These are phyloP conservation scores for Xylaria sp. DNA, from an alignment of 2,329 filamentous ascomycete genomes.

Conservation along the genomic window DNA sequence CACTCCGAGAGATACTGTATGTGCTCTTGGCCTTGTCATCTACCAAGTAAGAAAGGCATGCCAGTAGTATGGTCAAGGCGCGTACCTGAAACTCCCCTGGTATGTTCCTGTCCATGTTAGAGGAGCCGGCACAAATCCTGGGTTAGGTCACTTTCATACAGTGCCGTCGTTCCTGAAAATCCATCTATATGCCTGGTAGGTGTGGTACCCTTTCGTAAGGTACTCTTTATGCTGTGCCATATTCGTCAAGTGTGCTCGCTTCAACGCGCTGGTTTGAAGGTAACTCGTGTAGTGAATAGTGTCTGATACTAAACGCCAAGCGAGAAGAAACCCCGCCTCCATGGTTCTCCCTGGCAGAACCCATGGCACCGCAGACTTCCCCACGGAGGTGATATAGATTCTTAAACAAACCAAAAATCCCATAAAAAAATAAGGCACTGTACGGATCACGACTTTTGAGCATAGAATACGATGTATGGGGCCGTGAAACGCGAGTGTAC, in stretches of 20 bases:
- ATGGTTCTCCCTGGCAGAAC: not conserved
- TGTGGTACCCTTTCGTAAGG: constrained; percentile 1
- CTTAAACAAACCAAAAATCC: no score
- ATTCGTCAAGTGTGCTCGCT: constrained; percentile 5
- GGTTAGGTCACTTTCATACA: not conserved
- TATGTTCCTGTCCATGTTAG: constrained; percentile 14
- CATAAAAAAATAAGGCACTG: not conserved
- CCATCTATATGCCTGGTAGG: not conserved
- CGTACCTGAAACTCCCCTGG: constrained; percentile 31
- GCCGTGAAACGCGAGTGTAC: not conserved
- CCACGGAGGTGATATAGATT: not conserved
- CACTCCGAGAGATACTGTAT: not conserved
- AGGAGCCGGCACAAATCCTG: not conserved
- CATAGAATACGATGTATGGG: not conserved
- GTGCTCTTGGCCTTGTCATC: not conserved
- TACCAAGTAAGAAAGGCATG: not conserved
- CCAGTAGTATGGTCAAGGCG: constrained; percentile 2
- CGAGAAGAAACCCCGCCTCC: not conserved
- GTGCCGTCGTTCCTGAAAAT: constrained; percentile 19
- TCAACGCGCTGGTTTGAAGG: constrained; percentile 1
- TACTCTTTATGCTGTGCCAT: constrained; percentile 1
- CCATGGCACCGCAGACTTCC: not conserved
- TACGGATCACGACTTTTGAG: not conserved
- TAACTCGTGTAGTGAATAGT: not conserved
- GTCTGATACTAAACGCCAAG: not conserved